phyloP scores from a whole-genome alignment of 2,329 filamentous ascomycete genomes.

The Colletotrichum neosansevieriae region DNA sequence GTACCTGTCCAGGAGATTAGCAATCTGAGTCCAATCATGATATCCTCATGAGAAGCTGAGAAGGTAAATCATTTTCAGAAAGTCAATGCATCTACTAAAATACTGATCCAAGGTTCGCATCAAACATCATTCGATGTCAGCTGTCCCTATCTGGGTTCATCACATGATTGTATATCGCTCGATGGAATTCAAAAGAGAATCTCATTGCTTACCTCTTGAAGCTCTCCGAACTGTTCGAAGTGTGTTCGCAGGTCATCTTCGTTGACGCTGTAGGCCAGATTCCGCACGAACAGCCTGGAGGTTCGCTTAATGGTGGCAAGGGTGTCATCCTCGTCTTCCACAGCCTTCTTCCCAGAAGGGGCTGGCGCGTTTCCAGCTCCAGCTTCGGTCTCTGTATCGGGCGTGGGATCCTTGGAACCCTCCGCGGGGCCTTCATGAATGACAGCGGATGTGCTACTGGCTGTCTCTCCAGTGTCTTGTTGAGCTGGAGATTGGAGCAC shows the following conservation, averaged over 20 bases:
- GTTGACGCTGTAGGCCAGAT: constrained; percentile 83
- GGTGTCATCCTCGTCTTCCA: constrained; percentile 55
- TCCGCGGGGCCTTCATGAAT: constrained; percentile 38
- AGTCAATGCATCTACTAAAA: constrained; percentile 99
- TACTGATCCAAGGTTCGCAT: constrained; percentile 91
- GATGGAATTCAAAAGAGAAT: constrained; percentile 37
- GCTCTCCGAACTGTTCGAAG: constrained; percentile 78
- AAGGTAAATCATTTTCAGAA: constrained; percentile 71
- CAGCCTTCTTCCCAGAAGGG: constrained; percentile 40
- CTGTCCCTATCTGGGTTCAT: constrained; percentile 99
- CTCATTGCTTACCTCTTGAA: constrained; percentile 84
- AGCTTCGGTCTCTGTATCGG: constrained; percentile 45
- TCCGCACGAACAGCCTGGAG: constrained; percentile 87
- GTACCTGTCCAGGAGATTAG: constrained; percentile 72
- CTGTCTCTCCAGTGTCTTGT: constrained; percentile 39
- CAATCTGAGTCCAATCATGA: constrained; percentile 25
- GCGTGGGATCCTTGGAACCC: constrained; percentile 36
- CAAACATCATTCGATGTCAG: constrained; percentile 91
- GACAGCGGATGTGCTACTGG: constrained; percentile 3
- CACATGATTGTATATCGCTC: constrained; percentile 57
- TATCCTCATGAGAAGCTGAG: constrained; percentile 32
- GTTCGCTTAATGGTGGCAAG: constrained; percentile 77
- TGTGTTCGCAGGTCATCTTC: constrained; percentile 80
- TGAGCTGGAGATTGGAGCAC: constrained; percentile 44
- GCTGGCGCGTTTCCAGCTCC: constrained; percentile 40